phyloP scores from a whole-genome alignment of 2,329 filamentous ascomycete genomes.

The Neopestalotiopsis clavispora region DNA sequence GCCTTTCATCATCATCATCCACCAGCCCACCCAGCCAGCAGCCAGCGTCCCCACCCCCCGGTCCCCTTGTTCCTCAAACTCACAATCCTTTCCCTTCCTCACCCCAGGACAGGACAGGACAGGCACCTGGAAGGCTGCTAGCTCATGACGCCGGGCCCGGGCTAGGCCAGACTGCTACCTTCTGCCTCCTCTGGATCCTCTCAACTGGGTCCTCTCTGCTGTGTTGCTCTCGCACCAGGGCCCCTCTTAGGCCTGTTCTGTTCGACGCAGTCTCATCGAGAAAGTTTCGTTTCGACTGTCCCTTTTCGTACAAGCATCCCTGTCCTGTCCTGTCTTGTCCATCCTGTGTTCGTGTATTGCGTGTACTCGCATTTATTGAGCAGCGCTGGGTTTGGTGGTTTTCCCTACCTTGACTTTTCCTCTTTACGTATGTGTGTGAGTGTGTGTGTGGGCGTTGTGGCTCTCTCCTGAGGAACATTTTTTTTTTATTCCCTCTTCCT shows the following conservation, averaged over 20 bases:
- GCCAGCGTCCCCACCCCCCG: no score
- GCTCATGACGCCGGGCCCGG: background rate
- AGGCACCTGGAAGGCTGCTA: background rate
- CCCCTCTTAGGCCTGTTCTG: background rate
- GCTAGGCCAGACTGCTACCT: background rate
- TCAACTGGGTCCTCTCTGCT: no score
- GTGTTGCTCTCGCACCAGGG: background rate
- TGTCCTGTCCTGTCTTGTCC: background rate
- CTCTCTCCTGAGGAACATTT: background rate
- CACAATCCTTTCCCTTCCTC: background rate
- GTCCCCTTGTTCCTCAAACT: no score
- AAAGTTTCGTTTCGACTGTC: conserved; percentile 2
- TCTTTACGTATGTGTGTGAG: background rate
- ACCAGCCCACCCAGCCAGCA: no score
- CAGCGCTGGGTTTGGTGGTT: background rate
- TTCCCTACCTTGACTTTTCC: background rate
- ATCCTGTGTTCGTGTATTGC: background rate
- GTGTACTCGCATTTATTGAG: background rate
- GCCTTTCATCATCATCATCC: background rate
- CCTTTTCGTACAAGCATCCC: background rate
- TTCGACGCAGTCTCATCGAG: background rate
- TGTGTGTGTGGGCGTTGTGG: no score
- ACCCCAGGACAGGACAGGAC: background rate
- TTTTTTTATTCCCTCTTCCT: background rate
- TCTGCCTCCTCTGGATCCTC: background rate